These are phyloP conservation scores for Rhamnella rubrinervis DNA, from an alignment of 331 rosid species.

Conservation along the genomic window DNA sequence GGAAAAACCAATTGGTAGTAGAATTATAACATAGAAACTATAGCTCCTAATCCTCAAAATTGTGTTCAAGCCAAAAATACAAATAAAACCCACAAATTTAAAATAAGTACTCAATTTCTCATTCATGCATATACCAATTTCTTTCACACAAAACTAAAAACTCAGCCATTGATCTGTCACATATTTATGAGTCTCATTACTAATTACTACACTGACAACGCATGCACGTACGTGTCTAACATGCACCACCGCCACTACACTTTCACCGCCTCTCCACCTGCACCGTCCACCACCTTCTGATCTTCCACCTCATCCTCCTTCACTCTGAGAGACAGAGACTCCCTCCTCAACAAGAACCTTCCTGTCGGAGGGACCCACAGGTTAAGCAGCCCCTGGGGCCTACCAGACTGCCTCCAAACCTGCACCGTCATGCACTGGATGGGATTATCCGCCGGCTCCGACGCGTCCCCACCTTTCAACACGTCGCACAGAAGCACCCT, in stretches of 20 bases:
- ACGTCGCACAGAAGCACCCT: constrained; percentile 31
- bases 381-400: constrained; percentile 27
- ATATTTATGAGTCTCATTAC: too few species aligned
- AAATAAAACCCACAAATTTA: too few species aligned
- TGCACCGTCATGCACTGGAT: constrained; percentile 27
- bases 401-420: constrained; percentile 24
- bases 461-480: constrained; percentile 26
- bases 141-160: too few species aligned
- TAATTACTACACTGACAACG: too few species aligned
- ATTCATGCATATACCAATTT: too few species aligned
- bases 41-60: too few species aligned
- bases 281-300: neutral
- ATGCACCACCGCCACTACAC: neutral
- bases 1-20: too few species aligned
- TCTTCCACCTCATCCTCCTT: neutral
- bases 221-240: constrained; percentile 9
- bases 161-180: too few species aligned
- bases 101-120: too few species aligned
- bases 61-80: too few species aligned
- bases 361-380: constrained; percentile 28
- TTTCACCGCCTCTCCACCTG: too few species aligned
- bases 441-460: constrained; percentile 22
- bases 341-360: constrained; percentile 31
- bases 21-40: too few species aligned
- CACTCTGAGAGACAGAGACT: constrained; percentile 21